phyloP scores from a whole-genome alignment of 2,329 filamentous ascomycete species.

The Plenodomus tracheiphilus region DNA sequence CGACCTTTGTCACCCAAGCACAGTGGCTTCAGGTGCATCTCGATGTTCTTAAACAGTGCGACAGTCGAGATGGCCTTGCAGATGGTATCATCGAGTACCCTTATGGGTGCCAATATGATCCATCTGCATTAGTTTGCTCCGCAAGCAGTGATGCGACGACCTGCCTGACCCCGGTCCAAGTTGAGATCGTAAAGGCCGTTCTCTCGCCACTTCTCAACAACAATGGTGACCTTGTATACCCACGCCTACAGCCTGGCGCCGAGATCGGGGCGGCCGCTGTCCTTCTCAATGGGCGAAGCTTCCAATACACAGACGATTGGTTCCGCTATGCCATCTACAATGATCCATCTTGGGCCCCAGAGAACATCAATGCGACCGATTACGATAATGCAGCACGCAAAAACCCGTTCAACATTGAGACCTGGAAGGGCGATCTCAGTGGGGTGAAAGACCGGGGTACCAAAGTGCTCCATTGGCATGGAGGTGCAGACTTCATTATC shows the following conservation, averaged over 20 bases:
- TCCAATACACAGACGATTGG: conserved; percentile 53
- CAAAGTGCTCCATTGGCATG: conserved; percentile 55
- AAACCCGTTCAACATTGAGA: conserved; percentile 45
- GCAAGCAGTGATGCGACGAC: conserved; percentile 35
- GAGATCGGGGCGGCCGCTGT: conserved; percentile 45
- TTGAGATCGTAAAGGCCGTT: conserved; percentile 48
- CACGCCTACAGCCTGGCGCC: conserved; percentile 55
- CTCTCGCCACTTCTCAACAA: conserved; percentile 49
- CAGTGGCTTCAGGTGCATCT: conserved; percentile 48
- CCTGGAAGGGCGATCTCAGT: conserved; percentile 48
- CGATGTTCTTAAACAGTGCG: conserved; percentile 55
- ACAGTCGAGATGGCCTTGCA: conserved; percentile 52
- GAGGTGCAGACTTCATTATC: conserved; percentile 51
- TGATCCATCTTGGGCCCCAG: conserved; percentile 48
- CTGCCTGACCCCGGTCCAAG: conserved; percentile 52
- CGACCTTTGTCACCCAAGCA: conserved; percentile 44
- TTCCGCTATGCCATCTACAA: conserved; percentile 55
- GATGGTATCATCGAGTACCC: conserved; percentile 56
- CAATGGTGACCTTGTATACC: conserved; percentile 53
- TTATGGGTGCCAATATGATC: conserved; percentile 49
- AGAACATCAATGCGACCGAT: conserved; percentile 46
- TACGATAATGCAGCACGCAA: conserved; percentile 43
- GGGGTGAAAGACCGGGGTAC: conserved; percentile 44
- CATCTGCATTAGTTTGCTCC: conserved; percentile 45
- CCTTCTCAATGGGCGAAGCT: conserved; percentile 48